Base-by-base conservation (phyloP, 2,329 filamentous ascomycete species). In the Fusarium sp. region DNA sequence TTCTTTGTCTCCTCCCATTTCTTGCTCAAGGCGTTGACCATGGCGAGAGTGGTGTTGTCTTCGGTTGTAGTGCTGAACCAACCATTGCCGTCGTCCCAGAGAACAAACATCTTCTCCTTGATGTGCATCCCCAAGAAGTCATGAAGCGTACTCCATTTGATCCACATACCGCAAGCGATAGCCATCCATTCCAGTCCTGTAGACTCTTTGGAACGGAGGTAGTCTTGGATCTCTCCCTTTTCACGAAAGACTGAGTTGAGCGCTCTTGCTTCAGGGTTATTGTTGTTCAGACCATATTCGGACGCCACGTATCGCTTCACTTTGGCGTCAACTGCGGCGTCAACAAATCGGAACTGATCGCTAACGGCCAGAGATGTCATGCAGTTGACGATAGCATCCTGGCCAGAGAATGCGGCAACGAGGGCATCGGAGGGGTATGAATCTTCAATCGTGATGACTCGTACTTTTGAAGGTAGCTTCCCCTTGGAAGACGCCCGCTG, bases 1-100 rank as follows among this genome's bases (percentile, higher is more conserved):
- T 60, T 60, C 54, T 51, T 60, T 1, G 56, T 60, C 4, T 59
- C 54, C 2, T 59, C 43, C 56, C 56, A 60, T 1, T 51, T 59
- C 38, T 60, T 51, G 3, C 28, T 38, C 7, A 60, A 26, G 3
- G 56, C 23, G 3, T 44, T 60, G 0, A 39, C 20, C 54, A 60
- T 51, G 2, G 56, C 44, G 5, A 60, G 24, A 7, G 54, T 23
- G 1, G 56, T 60, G 8, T 59, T 60, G 9, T 48, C 20, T 14
- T 60, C 56, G n/a, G 56, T 60, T 0, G 56, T 59, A 2, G 21
- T 32, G 30, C 56, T 60, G 24, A 60, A 60, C 56, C 43, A 60
- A 3, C 56, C 54, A 1, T 59, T 34, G 3, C 56, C 56, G 2
- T 59, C 56, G 3, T 60, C 56, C 56, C 56, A 60, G 4, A 59